These are phyloP conservation scores for Heliocybe sulcata DNA, from an alignment of 1,284 basidiomycete species.

Conservation along the genomic window DNA sequence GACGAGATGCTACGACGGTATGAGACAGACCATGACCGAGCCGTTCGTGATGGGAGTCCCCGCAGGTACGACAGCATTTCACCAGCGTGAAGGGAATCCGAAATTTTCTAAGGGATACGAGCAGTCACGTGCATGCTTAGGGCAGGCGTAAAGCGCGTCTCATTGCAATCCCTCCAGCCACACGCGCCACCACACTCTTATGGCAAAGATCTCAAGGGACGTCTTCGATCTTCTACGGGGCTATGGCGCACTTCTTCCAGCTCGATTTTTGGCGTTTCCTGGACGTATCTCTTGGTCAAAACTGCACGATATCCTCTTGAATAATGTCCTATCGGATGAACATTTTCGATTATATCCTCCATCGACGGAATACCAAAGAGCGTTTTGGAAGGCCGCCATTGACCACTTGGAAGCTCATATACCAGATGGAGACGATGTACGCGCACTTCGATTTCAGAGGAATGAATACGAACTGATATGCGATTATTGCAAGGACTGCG, in stretches of 20 bases:
- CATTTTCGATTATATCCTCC: conserved; percentile 56
- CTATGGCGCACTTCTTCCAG: conserved; percentile 48
- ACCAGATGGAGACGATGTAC: conserved; percentile 30
- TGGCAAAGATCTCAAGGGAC: background rate
- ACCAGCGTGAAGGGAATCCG: background rate
- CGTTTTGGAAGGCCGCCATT: conserved; percentile 70
- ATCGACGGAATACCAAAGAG: conserved; percentile 47
- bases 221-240: conserved; percentile 38
- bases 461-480: conserved; percentile 5
- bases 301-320: conserved; percentile 48
- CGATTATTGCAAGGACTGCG: conserved; percentile 34
- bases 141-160: conserved; percentile 17
- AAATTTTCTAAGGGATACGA: conserved; percentile 7
- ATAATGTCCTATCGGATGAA: conserved; percentile 37
- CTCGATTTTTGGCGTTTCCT: conserved; percentile 34
- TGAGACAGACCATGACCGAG: conserved; percentile 12
- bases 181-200: background rate
- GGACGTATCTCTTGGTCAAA: conserved; percentile 20
- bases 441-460: conserved; percentile 2
- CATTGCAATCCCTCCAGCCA: too few species aligned
- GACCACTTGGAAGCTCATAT: conserved; percentile 38
- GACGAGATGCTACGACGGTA: conserved; percentile 11
- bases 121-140: conserved; percentile 19
- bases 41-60: conserved; percentile 14
- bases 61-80: conserved; percentile 25